A percentile compares a stretch with the other conserved stretches of the same genome.
Evolutionary conservation across 129 eudicot species (phyloP).

Genomic region (Centaurea solstitialis): DNA sequence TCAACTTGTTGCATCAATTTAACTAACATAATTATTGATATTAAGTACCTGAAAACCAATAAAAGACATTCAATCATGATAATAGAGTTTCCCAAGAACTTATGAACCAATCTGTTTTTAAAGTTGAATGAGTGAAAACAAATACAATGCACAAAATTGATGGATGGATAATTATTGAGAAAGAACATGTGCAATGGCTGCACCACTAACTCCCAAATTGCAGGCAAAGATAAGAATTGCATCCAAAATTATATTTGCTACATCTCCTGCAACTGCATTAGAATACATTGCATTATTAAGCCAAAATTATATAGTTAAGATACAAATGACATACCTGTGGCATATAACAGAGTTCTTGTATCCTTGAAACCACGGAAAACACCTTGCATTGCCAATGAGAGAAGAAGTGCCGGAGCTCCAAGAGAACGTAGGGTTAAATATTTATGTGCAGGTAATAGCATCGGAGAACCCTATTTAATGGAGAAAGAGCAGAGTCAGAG

Average conservation of each 20-base stretch:
- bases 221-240: conserved; percentile 82
- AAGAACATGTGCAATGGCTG: conserved; percentile 94
- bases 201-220: conserved; percentile 79
- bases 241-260: conserved; percentile 69
- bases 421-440: conserved; percentile 76
- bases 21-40: conserved; percentile 53
- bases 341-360: conserved; percentile 85
- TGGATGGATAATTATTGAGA: conserved; percentile 57
- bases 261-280: conserved; percentile 69
- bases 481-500: not conserved
- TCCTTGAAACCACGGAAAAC: conserved; percentile 94
- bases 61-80: not conserved
- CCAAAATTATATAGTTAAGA: not conserved
- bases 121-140: not conserved
- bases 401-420: conserved; percentile 93
- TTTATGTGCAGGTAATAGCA: conserved; percentile 63
- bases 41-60: conserved; percentile 20
- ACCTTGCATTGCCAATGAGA: conserved; percentile 95
- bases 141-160: not conserved
- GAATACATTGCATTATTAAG: not conserved
- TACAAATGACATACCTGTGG: conserved; percentile 53
- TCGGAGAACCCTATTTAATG: conserved; percentile 58
- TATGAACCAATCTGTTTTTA: not conserved
- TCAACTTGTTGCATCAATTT: conserved; percentile 64
- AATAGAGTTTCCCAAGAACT: not conserved